These are phyloP conservation scores for Gossypium mustelinum DNA, from an alignment of 345 rosid species.

Conservation along the genomic window DNA sequence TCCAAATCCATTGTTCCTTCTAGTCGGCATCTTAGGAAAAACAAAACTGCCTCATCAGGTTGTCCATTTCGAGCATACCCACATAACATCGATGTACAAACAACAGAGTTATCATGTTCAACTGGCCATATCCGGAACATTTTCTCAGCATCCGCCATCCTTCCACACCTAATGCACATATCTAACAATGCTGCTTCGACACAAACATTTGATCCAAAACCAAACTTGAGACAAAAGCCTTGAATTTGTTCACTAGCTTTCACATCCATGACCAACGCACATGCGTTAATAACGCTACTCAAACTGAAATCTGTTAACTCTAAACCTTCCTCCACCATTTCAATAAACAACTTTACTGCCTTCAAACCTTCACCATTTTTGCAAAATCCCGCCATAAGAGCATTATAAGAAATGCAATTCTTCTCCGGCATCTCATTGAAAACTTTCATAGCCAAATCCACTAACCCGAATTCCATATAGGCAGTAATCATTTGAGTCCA, in stretches of 20 bases:
- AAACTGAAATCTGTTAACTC: slow-evolving; percentile 61
- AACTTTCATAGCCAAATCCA: slow-evolving; percentile 54
- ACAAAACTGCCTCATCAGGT: slow-evolving; percentile 61
- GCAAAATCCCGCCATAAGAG: slow-evolving; percentile 66
- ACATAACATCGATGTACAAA: slow-evolving; percentile 68
- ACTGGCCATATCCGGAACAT: slow-evolving; percentile 52
- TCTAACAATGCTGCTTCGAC: slow-evolving; percentile 70
- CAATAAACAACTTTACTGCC: slow-evolving; percentile 46
- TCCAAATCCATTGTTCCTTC: slow-evolving; percentile 51
- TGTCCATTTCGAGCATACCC: slow-evolving; percentile 67
- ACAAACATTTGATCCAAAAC: slow-evolving; percentile 47
- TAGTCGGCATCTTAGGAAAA: slow-evolving; percentile 34
- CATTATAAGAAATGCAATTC: slow-evolving; percentile 56
- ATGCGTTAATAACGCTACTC: slow-evolving; percentile 57
- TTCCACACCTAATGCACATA: slow-evolving; percentile 77
- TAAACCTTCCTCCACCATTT: slow-evolving; percentile 51
- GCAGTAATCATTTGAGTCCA: slow-evolving; percentile 64
- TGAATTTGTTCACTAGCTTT: slow-evolving; percentile 66
- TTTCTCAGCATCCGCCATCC: slow-evolving; percentile 70
- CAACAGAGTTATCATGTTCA: slow-evolving; percentile 37
- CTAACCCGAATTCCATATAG: slow-evolving; percentile 61
- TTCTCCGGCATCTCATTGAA: slow-evolving; percentile 61
- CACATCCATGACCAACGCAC: slow-evolving; percentile 44
- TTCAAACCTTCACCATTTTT: slow-evolving; percentile 46
- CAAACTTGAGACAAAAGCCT: slow-evolving; percentile 63